Base-by-base conservation (phyloP, 1,139 yeast genomes). In the Saccharomycopsis phalli region DNA sequence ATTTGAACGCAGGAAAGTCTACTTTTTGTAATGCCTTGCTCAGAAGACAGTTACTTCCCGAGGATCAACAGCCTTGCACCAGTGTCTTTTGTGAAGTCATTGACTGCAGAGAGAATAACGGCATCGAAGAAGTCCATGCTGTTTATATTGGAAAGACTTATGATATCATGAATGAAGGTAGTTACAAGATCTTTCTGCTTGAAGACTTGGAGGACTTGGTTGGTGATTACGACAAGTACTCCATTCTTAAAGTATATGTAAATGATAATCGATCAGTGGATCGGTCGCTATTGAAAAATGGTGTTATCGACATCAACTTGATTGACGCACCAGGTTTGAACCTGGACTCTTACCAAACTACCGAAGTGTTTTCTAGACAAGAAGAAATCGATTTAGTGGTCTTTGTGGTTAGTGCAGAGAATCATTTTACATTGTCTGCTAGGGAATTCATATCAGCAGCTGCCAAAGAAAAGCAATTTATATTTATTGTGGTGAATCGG, bases 251-350 rank as follows among this genome's bases (percentile, higher is more conserved):
- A 53, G 81, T 91, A 2, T 93, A 87, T 55, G 80, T 87, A 8
- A 71, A 79, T 40, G 98, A 91, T 54, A 58, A 63, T 37, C 69
- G 96, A 40, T 71, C 83, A 1, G 63, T 73, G 2, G 76, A 76
- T 37, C 76, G 76, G 51, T 81, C 94, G 53, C 62, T 93, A 44
- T 64, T 93, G 45, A 74, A 80, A 49, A 93, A 93, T 56, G 97
- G 97, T 1, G 83, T 87, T 6, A 86, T 91, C 37, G 97, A 93
- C 55, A 87, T 91, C 44, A 77, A 91, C 27, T 66, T 93, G 45
- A 88, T 93, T 41, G 99, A 93, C 62, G 96, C 97, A 0, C 99
- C 99, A 0, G 99, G 99, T 1, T 68, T 93, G 46, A 93, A 93
- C 55, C 71, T 87, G 70, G 97, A 91, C 55, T 83, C 93, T 10